Evolutionary conservation across 139 green algal species (phyloP).

Genomic region (Chlorella sp.): DNA sequence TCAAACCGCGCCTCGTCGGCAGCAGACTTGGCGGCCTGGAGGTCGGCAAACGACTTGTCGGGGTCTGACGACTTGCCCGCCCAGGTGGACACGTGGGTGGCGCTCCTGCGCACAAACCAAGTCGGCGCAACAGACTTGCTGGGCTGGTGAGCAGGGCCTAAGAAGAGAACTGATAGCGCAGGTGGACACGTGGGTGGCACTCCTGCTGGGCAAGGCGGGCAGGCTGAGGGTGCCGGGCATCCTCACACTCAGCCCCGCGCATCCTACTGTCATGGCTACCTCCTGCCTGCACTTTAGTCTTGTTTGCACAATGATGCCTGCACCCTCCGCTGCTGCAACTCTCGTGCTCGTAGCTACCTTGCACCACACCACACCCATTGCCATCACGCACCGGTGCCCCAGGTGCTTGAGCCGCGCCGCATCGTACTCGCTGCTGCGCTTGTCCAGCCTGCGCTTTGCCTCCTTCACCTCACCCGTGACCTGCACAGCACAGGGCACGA

Average conservation of each 20-base stretch:
- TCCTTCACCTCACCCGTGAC: slow-evolving; percentile 47
- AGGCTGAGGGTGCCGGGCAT: no score
- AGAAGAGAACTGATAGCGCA: slow-evolving; percentile 22
- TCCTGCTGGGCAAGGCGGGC: neutral
- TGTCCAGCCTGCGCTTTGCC: slow-evolving; percentile 43
- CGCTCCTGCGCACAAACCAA: slow-evolving; percentile 15
- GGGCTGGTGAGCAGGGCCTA: no score
- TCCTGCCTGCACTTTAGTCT: no score
- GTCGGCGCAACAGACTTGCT: no score
- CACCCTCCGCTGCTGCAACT: no score
- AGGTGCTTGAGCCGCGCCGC: slow-evolving; percentile 58
- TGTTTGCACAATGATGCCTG: no score
- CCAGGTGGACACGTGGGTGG: slow-evolving; percentile 31
- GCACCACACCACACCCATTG: no score
- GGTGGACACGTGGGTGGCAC: slow-evolving; percentile 22
- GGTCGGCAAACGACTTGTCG: slow-evolving; percentile 21
- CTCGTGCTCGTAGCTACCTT: no score
- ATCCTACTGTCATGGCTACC: no score
- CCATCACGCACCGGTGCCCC: slow-evolving; percentile 49
- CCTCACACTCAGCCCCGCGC: no score
- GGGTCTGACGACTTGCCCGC: slow-evolving; percentile 22
- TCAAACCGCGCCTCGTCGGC: slow-evolving; percentile 72
- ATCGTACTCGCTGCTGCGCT: slow-evolving; percentile 57
- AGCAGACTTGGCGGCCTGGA: slow-evolving; percentile 48
- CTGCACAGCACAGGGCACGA: no score